Base-by-base conservation (phyloP, 805 yeast genomes). In the Clavispora asparagi region DNA sequence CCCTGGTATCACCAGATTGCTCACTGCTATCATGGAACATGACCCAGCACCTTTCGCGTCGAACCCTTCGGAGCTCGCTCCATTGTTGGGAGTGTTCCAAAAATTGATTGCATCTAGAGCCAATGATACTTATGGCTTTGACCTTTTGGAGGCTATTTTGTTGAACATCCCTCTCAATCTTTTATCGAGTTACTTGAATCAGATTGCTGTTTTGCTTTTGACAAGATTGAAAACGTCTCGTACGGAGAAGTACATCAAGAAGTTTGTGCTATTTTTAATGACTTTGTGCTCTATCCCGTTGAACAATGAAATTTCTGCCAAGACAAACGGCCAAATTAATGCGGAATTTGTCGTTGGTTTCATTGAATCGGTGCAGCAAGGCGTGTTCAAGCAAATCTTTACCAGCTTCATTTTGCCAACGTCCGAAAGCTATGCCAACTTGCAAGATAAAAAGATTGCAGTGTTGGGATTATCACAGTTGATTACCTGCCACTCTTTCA, bases 81-180 rank as follows among this genome's bases (percentile, higher is more conserved):
- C 97, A 3, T 78, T 94, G 28, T 71, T 94, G 36, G 99, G 99
- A 35, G 96, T 94, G n/a, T 95, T 88, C 73, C 99, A 95, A 68
- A 89, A 91, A 63, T 72, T 94, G 53, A 81, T 94, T 43, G 82
- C 97, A 1, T 88, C 97, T 0, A 86, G 85, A 54, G 76, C 81
- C 13, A 85, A 89, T 57, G 98, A 94, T 57, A 67, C 68, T 33
- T 77, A 81, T 57, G 98, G 97, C 1, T 85, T 94, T 64, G 98
- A 94, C 46, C 69, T 94, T 38, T 67, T 94, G 39, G 91, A 87
- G 60, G 69, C 76, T 3, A 82, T 94, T 41, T 63, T 92, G 38
- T 58, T 79, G 38, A 65, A 74, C 48, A 67, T 89, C 39, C 82
- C 87, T 6, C 55, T 80, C 38, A 61, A 59, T 0, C 52, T 62